Base-by-base conservation (phyloP, 306 rosid genomes). In the Citrullus colocynthis region DNA sequence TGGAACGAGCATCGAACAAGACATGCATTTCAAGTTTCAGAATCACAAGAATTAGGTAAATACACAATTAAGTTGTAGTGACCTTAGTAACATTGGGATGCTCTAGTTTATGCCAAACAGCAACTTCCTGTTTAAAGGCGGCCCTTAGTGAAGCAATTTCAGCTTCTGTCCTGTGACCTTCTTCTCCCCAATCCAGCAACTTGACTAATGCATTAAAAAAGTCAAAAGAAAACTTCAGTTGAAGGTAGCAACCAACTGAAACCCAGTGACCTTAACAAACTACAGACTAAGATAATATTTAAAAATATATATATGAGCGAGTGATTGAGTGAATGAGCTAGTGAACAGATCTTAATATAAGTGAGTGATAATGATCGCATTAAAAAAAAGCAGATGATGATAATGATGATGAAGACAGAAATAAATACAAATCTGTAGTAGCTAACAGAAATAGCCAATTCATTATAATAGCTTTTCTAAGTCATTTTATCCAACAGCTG, bases 11-110 rank as follows among this genome's bases (percentile, higher is more conserved):
- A 13, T 21, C 30, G 24, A 45, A 21, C 20, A 45, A 70, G 54
- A 69, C 34, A 71, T 45, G n/a, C 41, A 48, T 48, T 71, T 71
- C 59, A 71, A 24, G 58, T 48, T 75, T 52, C 55, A 69, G 75
- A 69, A 44, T 75, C 80, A 62, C 16, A 60, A n/a, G 1, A 64
- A 30, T 42, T 69, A 49, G 59, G 52, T 37, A 11, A 37, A 44
- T 37, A 81, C 74, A 81, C 52, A 79, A 9, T 37, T 82, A 79
- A 71, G 61, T 64, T 54, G 77, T 62, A 82, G 44, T 63, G 79
- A 95, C 98, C 97, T 92, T 95, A 2, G 98, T 95, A 86, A 95
- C 96, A 86, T 92, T 92, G 66, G 97, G 98, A 84, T 95, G 98
- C 63, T 89, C 96, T 60, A 95, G 98, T 82, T 95, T 95, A 85